Conservation (phyloP, 768 basidiomycete genomes). For the Mrakia gelida region DNA sequence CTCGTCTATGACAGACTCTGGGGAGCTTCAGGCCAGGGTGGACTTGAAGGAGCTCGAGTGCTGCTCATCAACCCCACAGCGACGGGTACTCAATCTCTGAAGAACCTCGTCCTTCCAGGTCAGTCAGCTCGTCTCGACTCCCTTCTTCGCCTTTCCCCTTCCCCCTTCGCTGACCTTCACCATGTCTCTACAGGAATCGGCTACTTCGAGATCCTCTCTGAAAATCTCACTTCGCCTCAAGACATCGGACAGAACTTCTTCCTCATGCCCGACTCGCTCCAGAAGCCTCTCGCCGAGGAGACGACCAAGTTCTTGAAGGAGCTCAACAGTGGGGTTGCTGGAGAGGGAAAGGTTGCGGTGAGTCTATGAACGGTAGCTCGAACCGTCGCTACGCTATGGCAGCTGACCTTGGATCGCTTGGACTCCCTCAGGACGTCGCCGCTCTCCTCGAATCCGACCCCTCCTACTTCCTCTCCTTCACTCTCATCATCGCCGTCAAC, state of each 20-base stretch:
- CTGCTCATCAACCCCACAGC: slow-evolving; percentile 76
- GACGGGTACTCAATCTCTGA: slow-evolving; percentile 81
- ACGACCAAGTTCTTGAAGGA: slow-evolving; percentile 71
- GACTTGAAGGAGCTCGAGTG: slow-evolving; percentile 76
- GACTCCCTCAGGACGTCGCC: slow-evolving; percentile 48
- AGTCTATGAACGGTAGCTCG: slow-evolving; percentile 24
- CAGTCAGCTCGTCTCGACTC: slow-evolving; percentile 11
- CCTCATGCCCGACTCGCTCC: slow-evolving; percentile 71
- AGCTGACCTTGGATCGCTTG: background rate
- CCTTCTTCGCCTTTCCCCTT: background rate
- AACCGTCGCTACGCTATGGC: too few relatives aligned
- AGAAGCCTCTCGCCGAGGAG: slow-evolving; percentile 72
- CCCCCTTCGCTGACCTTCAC: background rate
- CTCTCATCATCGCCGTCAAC: slow-evolving; percentile 82
- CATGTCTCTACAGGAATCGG: slow-evolving; percentile 57
- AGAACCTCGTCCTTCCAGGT: slow-evolving; percentile 93
- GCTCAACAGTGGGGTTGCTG: slow-evolving; percentile 82
- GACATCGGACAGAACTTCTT: slow-evolving; percentile 98
- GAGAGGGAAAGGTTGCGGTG: slow-evolving; percentile 57
- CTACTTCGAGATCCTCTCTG: slow-evolving; percentile 87
- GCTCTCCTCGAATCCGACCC: slow-evolving; percentile 58
- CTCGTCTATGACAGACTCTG: slow-evolving; percentile 59
- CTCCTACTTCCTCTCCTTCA: slow-evolving; percentile 59
- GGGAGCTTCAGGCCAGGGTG: slow-evolving; percentile 85
- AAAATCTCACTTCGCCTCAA: slow-evolving; percentile 55